These are phyloP conservation scores for Pestalotiopsis sp. DNA, from an alignment of 2,329 filamentous ascomycete genomes.

Conservation along the genomic window DNA sequence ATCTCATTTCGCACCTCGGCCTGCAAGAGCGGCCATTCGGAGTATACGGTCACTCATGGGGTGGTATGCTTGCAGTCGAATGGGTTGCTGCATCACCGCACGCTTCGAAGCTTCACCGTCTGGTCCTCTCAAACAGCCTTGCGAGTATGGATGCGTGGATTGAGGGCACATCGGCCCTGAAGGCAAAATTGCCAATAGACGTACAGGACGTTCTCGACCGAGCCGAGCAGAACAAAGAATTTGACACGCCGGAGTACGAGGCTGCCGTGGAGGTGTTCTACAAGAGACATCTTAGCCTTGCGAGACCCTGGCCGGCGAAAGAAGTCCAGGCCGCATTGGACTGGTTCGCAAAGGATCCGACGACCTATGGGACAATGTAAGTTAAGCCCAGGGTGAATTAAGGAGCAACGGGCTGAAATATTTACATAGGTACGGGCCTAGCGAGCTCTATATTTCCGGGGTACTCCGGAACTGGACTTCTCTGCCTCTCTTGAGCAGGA, in stretches of 20 bases:
- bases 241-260: slow-evolving; percentile 29
- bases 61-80: slow-evolving; percentile 47
- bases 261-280: slow-evolving; percentile 31
- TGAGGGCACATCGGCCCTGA: slow-evolving; percentile 15
- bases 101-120: slow-evolving; percentile 21
- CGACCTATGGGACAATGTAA: slow-evolving; percentile 33
- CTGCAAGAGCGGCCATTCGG: slow-evolving; percentile 37
- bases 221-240: slow-evolving; percentile 25
- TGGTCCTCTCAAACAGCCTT: slow-evolving; percentile 30
- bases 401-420: background rate
- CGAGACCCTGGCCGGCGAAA: slow-evolving; percentile 30
- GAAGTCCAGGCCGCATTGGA: slow-evolving; percentile 30
- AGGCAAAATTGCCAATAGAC: slow-evolving; percentile 20
- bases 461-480: slow-evolving; percentile 17
- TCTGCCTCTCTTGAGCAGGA: slow-evolving; percentile 22
- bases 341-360: slow-evolving; percentile 31
- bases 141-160: slow-evolving; percentile 30
- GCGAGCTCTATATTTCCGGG: slow-evolving; percentile 18
- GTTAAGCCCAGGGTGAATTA: slow-evolving; percentile 11
- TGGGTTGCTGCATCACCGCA: slow-evolving; percentile 36
- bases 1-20: slow-evolving; percentile 41
- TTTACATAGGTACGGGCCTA: slow-evolving; percentile 20
- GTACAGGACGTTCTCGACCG: slow-evolving; percentile 23
- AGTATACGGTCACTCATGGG: slow-evolving; percentile 52
- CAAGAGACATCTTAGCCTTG: slow-evolving; percentile 28